A percentile compares a stretch with the other conserved stretches of the same genome.
phyloP scores from a whole-genome alignment of 257 asterid species.

The Sherardia arvensis region DNA sequence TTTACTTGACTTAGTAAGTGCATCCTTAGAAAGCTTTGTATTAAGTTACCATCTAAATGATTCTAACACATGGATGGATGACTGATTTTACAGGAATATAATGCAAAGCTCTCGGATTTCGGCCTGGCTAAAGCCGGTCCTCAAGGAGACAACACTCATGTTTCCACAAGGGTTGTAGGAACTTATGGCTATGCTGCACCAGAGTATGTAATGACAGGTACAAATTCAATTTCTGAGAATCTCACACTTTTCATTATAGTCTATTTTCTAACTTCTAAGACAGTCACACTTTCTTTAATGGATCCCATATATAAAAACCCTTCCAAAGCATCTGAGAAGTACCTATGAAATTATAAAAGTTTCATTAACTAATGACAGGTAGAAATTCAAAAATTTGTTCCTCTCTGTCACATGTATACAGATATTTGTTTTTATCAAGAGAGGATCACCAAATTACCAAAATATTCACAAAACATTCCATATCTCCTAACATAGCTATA shows the following conservation, averaged over 20 bases:
- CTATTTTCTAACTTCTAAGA: background rate
- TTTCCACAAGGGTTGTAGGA: constrained; percentile 85
- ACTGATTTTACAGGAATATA: constrained; percentile 50
- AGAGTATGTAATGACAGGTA: constrained; percentile 97
- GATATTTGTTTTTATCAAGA: no score
- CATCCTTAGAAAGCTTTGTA: background rate
- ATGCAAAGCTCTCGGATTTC: constrained; percentile 88
- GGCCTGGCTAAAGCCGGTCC: constrained; percentile 99
- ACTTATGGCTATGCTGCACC: constrained; percentile 98
- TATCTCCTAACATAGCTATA: no score
- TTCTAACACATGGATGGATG: background rate
- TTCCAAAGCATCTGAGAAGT: no score
- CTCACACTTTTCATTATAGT: background rate
- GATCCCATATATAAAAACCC: no score
- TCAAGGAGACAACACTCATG: constrained; percentile 91
- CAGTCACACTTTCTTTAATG: background rate
- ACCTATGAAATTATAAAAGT: no score
- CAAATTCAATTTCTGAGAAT: background rate
- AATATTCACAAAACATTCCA: no score
- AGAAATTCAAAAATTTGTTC: no score
- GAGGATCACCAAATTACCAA: no score
- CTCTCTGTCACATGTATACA: no score
- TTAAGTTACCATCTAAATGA: background rate
- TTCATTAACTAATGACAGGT: no score
- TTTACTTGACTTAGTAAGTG: constrained; percentile 85